Evolutionary conservation across 352 stramenopile genomes (phyloP).

Genomic region (Aphanomyces cochlioides): DNA sequence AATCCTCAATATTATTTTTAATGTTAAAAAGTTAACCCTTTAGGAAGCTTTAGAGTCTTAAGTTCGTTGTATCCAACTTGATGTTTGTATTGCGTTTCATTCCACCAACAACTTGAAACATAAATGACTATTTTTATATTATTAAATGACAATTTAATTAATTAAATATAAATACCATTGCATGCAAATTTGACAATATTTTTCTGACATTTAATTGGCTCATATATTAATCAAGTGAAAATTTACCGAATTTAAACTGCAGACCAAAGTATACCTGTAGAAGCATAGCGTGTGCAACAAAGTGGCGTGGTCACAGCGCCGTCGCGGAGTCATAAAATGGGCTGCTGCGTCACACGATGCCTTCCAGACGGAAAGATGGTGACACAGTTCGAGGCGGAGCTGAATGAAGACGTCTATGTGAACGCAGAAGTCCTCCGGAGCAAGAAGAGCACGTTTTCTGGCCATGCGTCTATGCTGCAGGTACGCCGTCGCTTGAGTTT

Average conservation of each 20-base stretch:
- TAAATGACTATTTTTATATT: too few species aligned
- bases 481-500: slow-evolving; percentile 36
- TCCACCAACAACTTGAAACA: too few species aligned
- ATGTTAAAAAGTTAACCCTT: too few species aligned
- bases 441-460: slow-evolving; percentile 42
- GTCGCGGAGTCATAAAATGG: slow-evolving; percentile 43
- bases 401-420: slow-evolving; percentile 63
- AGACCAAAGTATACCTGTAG: not conserved
- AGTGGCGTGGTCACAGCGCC: too few species aligned
- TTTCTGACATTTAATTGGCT: not conserved
- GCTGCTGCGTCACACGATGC: slow-evolving; percentile 81
- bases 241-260: not conserved
- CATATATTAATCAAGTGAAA: slow-evolving; percentile 3
- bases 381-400: slow-evolving; percentile 75
- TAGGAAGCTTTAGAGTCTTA: too few species aligned
- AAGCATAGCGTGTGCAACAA: slow-evolving; percentile 20
- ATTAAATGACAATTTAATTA: not conserved
- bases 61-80: too few species aligned
- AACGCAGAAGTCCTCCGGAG: not conserved
- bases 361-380: slow-evolving; percentile 80
- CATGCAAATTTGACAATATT: not conserved
- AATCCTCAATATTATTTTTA: too few species aligned
- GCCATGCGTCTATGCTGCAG: slow-evolving; percentile 67
- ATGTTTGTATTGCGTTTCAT: too few species aligned
- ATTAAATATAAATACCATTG: not conserved